phyloP scores from a whole-genome alignment of 2,329 filamentous ascomycete species.

The Pyrenophora tritici-repentis region DNA sequence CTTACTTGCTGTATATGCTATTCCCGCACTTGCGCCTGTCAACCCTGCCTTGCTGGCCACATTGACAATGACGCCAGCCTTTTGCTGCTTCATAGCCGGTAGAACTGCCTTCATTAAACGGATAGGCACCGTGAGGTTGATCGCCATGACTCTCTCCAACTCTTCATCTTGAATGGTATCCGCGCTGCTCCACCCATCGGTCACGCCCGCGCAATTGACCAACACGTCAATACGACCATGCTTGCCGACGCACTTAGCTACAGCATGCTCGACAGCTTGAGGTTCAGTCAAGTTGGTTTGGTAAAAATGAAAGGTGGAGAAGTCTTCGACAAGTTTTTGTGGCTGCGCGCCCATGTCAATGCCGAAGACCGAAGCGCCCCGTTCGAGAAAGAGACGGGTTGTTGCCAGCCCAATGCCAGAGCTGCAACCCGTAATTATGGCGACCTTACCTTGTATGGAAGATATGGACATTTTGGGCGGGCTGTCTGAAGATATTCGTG shows the following conservation, averaged over 20 bases:
- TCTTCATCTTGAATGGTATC: conserved; percentile 47
- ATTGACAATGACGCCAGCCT: conserved; percentile 51
- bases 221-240: conserved; percentile 47
- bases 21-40: conserved; percentile 49
- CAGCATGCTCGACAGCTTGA: conserved; percentile 27
- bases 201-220: conserved; percentile 54
- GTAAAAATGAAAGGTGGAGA: conserved; percentile 31
- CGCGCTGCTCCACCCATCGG: conserved; percentile 50
- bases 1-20: conserved; percentile 54
- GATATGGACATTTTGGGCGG: conserved; percentile 22
- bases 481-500: not conserved
- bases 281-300: conserved; percentile 28
- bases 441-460: conserved; percentile 32
- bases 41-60: conserved; percentile 36
- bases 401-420: conserved; percentile 40
- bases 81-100: conserved; percentile 47
- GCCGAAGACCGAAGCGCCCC: conserved; percentile 36
- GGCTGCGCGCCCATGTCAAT: conserved; percentile 32
- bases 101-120: conserved; percentile 53
- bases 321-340: conserved; percentile 18
- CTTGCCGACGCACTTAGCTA: conserved; percentile 30
- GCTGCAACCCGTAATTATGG: conserved; percentile 38
- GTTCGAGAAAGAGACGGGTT: conserved; percentile 28
- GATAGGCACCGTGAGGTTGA: conserved; percentile 53
- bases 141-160: conserved; percentile 49